Base-by-base conservation (phyloP, 352 stramenopile genomes). In the Globisporangium splendens region DNA sequence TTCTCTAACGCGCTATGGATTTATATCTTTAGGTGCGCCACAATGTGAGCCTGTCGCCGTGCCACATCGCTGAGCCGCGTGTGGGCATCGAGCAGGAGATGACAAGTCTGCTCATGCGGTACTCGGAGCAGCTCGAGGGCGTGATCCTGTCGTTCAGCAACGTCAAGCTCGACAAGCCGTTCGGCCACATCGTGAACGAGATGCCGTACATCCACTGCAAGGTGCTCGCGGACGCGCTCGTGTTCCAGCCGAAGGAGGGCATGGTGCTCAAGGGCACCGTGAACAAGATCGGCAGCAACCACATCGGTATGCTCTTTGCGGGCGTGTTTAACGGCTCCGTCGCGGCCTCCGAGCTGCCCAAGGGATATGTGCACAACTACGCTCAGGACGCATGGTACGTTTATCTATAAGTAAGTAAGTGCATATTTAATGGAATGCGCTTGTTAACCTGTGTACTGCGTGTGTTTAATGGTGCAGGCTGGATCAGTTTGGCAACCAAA, bases 241-340 rank as follows among this genome's bases (percentile, higher is more conserved):
- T 94, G 35, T 94, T 94, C 63, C 77, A 75, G 11, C 84, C 84
- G 2, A 66, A 61, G 44, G 66, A 83, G 22, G 82, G 84, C 38
- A 92, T 92, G 84, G 55, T 49, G 38, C 68, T 94, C 24, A 62
- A 73, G 31, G 84, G 72, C 15, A 54, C 77, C 5, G 75, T 94
- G 54, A 92, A 91, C 68, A 94, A 94, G 73, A 89, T 94, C 54
- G 84, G 84, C 43, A 91, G 79, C 65, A 94, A 90, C 69, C 84
- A 94, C 66, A 73, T 94, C 46, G 84, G 84, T 60, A 83, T 94
- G 74, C 75, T 94, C 48, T 84, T 92, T 41, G 79, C 77, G 14
- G 84, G 82, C 46, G 80, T 92, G 12, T 94, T 94, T 60, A 94
- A 92, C 58, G 84, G 82, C 15, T 94, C 84, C 13, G 83, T 94